Evolutionary conservation across 176 grass and related monocot genomes (phyloP).

Genomic region (Hyparrhenia diplandra): DNA sequence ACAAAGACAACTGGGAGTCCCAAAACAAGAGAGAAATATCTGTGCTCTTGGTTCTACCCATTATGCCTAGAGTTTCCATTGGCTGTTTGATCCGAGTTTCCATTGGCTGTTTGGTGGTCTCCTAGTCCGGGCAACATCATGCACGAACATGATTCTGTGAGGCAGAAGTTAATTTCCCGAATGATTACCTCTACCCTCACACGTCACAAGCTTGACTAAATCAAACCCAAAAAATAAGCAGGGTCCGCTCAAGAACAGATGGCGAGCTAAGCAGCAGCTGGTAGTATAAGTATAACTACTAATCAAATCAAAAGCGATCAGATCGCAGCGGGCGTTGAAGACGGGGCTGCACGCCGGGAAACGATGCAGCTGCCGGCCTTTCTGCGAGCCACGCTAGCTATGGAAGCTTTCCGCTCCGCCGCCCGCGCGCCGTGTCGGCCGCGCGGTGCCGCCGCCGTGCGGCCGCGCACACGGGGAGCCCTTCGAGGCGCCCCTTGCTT

Average conservation of each 20-base stretch:
- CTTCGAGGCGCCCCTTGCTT: slow-evolving; percentile 18
- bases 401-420: slow-evolving; percentile 32
- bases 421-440: slow-evolving; percentile 43
- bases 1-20: neutral
- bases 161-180: neutral
- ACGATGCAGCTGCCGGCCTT: slow-evolving; percentile 40
- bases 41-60: slow-evolving; percentile 20
- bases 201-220: neutral
- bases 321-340: neutral
- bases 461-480: neutral
- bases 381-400: slow-evolving; percentile 23
- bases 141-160: neutral
- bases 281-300: neutral
- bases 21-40: neutral
- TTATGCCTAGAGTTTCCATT: neutral
- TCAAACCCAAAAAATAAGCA: no score
- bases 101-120: no score
- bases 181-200: neutral
- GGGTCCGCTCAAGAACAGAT: neutral
- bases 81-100: slow-evolving; percentile 31
- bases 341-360: slow-evolving; percentile 19
- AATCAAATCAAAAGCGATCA: neutral
- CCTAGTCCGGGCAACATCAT: slow-evolving; percentile 15
- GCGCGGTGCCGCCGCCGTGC: slow-evolving; percentile 8
- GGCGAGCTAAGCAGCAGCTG: neutral